These are phyloP conservation scores for Suhomyces faveliae DNA, from an alignment of 805 yeast species.

Conservation along the genomic window DNA sequence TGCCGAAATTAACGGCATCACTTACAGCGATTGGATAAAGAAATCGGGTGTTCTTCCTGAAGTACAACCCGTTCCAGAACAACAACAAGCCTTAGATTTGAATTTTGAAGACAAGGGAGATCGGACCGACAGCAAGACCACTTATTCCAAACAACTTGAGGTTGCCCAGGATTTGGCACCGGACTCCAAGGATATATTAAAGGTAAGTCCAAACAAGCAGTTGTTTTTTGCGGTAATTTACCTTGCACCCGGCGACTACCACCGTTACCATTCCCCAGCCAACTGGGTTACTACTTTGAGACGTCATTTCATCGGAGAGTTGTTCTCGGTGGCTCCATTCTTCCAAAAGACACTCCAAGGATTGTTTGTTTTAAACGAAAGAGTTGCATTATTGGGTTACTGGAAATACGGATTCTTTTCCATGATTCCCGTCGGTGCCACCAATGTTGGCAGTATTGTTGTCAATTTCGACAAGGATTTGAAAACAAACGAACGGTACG, in stretches of 20 bases:
- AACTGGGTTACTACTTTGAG: slow-evolving; percentile 94
- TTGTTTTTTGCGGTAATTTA: slow-evolving; percentile 89
- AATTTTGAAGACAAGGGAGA: slow-evolving; percentile 68
- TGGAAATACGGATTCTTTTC: slow-evolving; percentile 97
- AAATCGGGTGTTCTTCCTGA: slow-evolving; percentile 44
- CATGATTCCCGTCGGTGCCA: slow-evolving; percentile 99
- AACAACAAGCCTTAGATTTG: slow-evolving; percentile 41
- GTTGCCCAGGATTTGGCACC: slow-evolving; percentile 43
- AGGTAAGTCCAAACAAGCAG: slow-evolving; percentile 44
- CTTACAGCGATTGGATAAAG: slow-evolving; percentile 66
- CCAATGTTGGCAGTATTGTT: slow-evolving; percentile 94
- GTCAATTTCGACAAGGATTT: slow-evolving; percentile 89
- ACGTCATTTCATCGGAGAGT: slow-evolving; percentile 93
- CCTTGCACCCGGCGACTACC: slow-evolving; percentile 98
- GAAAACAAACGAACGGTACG: slow-evolving; percentile 74
- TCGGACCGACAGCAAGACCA: slow-evolving; percentile 36
- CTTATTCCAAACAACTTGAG: slow-evolving; percentile 36
- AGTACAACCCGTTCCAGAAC: slow-evolving; percentile 38
- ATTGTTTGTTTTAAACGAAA: slow-evolving; percentile 85
- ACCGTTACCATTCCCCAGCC: slow-evolving; percentile 92
- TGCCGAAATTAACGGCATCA: slow-evolving; percentile 74
- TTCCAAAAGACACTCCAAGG: slow-evolving; percentile 86
- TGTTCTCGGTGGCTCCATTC: slow-evolving; percentile 94
- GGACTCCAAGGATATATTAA: slow-evolving; percentile 28
- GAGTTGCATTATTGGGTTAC: slow-evolving; percentile 91